Percentiles rank a stretch among this genome's conserved stretches.
These are phyloP conservation scores for Trichoderma oligosporum DNA, from an alignment of 2,329 filamentous ascomycete species.

Conservation along the genomic window DNA sequence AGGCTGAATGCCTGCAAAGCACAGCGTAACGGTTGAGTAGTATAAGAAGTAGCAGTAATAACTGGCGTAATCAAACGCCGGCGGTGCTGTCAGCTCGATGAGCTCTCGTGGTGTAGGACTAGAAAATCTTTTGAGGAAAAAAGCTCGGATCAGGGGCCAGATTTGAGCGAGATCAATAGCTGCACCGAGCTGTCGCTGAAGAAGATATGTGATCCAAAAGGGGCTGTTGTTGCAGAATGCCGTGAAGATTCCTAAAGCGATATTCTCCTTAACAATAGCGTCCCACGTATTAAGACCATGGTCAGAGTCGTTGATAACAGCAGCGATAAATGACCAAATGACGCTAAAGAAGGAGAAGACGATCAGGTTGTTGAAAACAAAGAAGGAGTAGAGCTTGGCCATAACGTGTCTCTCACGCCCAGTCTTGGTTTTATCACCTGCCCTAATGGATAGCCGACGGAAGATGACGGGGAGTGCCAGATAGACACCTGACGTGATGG, in stretches of 20 bases:
- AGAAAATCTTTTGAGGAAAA: constrained; percentile 78
- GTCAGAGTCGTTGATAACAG: constrained; percentile 57
- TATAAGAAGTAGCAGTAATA: constrained; percentile 99
- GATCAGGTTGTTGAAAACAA: constrained; percentile 94
- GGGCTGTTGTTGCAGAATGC: constrained; percentile 77
- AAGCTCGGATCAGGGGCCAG: constrained; percentile 78
- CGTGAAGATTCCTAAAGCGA: constrained; percentile 63
- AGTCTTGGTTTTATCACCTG: constrained; percentile 88
- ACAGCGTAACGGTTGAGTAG: constrained; percentile 84
- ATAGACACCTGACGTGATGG: constrained; percentile 82
- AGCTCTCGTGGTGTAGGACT: constrained; percentile 85
- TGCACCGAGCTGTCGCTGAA: constrained; percentile 89
- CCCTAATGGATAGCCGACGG: constrained; percentile 74
- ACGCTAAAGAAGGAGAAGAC: constrained; percentile 91
- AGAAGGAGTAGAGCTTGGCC: constrained; percentile 88
- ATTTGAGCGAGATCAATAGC: constrained; percentile 91
- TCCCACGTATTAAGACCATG: constrained; percentile 61
- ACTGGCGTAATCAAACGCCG: constrained; percentile 87
- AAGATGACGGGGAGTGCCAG: constrained; percentile 87
- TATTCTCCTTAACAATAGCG: constrained; percentile 60
- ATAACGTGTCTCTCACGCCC: constrained; percentile 88
- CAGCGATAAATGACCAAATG: constrained; percentile 68
- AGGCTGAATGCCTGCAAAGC: constrained; percentile 81
- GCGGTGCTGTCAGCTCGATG: constrained; percentile 89
- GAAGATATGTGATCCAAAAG: constrained; percentile 91